phyloP scores from a whole-genome alignment of 2,329 filamentous ascomycete species.

The Verticillium longisporum region DNA sequence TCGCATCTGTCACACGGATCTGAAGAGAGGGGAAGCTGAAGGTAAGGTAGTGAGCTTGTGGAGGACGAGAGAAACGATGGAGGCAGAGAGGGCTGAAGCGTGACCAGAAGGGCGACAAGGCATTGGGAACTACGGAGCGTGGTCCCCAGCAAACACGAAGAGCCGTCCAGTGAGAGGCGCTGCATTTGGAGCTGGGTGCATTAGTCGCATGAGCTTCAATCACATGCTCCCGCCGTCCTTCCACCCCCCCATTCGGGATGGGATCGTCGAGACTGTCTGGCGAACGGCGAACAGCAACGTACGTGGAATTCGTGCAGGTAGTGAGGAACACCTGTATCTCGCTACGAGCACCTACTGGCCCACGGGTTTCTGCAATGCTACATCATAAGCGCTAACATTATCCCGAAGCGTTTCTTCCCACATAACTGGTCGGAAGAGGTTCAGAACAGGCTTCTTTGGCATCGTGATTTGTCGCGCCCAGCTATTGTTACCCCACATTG shows the following conservation, averaged over 20 bases:
- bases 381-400: background rate
- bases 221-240: background rate
- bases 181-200: background rate
- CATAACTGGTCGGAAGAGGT: conserved; percentile 10
- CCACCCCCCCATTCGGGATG: background rate
- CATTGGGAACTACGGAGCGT: background rate
- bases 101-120: background rate
- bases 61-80: background rate
- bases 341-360: background rate
- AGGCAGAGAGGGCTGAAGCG: background rate
- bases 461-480: conserved; percentile 9
- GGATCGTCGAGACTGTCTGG: background rate
- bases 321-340: background rate
- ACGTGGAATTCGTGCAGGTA: background rate
- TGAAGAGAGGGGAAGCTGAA: background rate
- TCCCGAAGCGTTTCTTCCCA: conserved; percentile 1
- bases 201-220: background rate
- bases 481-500: conserved; percentile 10
- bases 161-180: background rate
- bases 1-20: background rate
- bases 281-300: background rate
- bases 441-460: conserved; percentile 7
- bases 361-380: background rate
- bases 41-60: background rate
- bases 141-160: background rate